Evolutionary conservation across 305 asterid genomes (phyloP).

Genomic region (Fraxinus greggii): DNA sequence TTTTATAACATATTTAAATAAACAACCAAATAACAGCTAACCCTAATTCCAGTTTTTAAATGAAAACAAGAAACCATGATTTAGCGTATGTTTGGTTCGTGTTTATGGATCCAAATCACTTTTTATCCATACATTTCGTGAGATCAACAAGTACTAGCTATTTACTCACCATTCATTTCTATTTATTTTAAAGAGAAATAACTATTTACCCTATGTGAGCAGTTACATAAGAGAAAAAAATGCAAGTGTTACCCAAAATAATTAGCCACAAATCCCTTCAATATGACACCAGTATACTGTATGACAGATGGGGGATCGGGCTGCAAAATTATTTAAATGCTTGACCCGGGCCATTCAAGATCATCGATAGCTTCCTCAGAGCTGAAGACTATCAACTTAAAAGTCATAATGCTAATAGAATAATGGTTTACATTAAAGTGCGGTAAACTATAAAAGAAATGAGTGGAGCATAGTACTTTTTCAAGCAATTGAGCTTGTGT

Average conservation of each 20-base stretch:
- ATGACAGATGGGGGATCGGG: slow-evolving; percentile 78
- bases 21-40: neutral
- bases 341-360: slow-evolving; percentile 97
- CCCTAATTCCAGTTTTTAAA: neutral
- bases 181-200: no score
- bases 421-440: neutral
- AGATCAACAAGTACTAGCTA: no score
- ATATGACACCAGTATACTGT: slow-evolving; percentile 24
- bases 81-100: neutral
- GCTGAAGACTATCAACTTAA: slow-evolving; percentile 70
- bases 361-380: slow-evolving; percentile 91
- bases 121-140: neutral
- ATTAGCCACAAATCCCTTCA: neutral
- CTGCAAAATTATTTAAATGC: slow-evolving; percentile 65
- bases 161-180: neutral
- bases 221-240: neutral
- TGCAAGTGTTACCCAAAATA: neutral
- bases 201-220: neutral
- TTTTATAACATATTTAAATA: neutral
- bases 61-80: neutral
- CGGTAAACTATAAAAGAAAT: neutral
- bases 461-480: neutral
- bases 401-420: slow-evolving; percentile 19
- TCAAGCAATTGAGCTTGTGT: neutral
- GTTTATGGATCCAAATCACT: no score